Base-by-base conservation (phyloP, 2,329 filamentous ascomycete genomes). In the Beauveria varroae region DNA sequence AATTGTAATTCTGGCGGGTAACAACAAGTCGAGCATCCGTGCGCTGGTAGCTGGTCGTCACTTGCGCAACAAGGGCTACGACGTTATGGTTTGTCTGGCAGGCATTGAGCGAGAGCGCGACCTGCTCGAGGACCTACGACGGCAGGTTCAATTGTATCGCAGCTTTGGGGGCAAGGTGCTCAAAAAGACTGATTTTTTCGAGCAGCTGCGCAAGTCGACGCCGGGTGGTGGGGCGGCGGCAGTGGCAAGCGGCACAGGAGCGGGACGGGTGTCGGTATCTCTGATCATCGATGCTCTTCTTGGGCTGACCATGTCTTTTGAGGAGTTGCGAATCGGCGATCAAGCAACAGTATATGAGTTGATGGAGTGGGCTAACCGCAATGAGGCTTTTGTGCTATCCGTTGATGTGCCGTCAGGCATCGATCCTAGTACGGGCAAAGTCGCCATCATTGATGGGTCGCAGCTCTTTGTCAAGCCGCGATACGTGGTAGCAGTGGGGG, bases 361-460 rank as follows among this genome's bases (percentile, higher is more conserved):
- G 69, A 95, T 97, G 69, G 89, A 92, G 64, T 98, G 93, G 92
- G 89, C 91, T 3, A 98, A 97, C 71, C 88, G 92, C 65, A 90
- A 88, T 70, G 90, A 92, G 65, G 87, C 91, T 0, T 86, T 88
- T 62, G 88, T 95, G 3, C 77, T 99, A 22, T 90, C 92, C 0
- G 85, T 99, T n/a, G 93, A 96, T 71, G 86, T 96, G 6, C 95
- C 95, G 0, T 93, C 90, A 0, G 95, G 95, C 5, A 86, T 96
- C 55, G 91, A 93, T 65, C 91, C 90, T 3, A 86, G 86, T 0
- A 87, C 86, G 44, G 91, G 91, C 68, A 83, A 82, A 70, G 81
- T 84, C 18, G 82, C 80, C 61, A 76, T 84, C 56, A 83, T 85
- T 47, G 92, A 97, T 69, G 91, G 90, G 3, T 84, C 88, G 57